Evolutionary conservation across 2,329 filamentous ascomycete species (phyloP).

Genomic region (Scopulariopsis brevicaulis): DNA sequence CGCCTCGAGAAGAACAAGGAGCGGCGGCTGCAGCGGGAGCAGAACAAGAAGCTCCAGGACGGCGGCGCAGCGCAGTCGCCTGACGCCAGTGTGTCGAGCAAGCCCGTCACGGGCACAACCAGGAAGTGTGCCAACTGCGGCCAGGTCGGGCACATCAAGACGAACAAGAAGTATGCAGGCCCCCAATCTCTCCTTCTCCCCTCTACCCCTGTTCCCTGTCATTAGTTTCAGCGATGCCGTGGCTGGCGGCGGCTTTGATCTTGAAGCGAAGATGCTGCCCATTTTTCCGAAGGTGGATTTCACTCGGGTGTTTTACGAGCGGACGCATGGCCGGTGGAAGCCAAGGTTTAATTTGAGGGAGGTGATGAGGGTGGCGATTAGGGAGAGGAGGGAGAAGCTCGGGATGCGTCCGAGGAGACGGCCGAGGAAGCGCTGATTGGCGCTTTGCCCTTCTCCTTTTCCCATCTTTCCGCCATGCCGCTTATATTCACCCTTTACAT

Average conservation of each 20-base stretch:
- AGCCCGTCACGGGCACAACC: constrained; percentile 49
- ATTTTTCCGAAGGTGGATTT: neutral
- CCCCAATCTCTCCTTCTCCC: constrained; percentile 1
- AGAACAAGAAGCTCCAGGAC: constrained; percentile 55
- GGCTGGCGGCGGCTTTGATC: neutral
- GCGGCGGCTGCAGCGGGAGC: constrained; percentile 78
- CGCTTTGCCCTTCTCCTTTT: neutral
- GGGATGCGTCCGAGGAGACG: neutral
- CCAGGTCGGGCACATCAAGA: constrained; percentile 95
- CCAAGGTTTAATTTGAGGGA: neutral
- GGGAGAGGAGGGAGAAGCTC: neutral
- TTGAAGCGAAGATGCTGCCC: neutral
- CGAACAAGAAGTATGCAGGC: constrained; percentile 80
- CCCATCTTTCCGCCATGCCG: neutral
- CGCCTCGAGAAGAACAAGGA: constrained; percentile 88
- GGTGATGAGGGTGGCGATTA: neutral
- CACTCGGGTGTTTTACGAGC: neutral
- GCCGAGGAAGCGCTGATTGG: neutral
- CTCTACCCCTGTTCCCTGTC: neutral
- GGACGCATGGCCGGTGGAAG: neutral
- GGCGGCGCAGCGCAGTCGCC: constrained; percentile 38
- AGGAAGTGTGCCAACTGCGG: constrained; percentile 98
- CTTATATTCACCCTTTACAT: neutral
- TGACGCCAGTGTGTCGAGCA: constrained; percentile 29
- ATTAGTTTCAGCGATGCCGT: neutral